Conservation (phyloP, 1,139 yeast species). For the Sugiyamaella neomexicana region DNA sequence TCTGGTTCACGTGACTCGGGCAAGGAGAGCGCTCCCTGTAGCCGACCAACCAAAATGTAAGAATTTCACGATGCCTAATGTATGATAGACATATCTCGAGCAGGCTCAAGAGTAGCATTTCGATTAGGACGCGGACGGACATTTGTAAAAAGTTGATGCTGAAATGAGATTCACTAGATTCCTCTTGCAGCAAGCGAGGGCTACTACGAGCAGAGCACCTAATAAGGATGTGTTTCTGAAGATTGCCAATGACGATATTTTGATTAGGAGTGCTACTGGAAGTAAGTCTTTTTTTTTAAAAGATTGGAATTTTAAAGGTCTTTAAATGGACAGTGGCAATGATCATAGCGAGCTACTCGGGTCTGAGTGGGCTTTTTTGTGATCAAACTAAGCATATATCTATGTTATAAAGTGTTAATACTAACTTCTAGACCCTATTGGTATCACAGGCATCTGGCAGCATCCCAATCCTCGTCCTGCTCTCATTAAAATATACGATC, state of each 20-base stretch:
- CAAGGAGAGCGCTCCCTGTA: not conserved
- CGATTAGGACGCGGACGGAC: constrained; percentile 2
- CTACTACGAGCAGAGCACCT: constrained; percentile 18
- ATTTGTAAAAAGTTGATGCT: constrained; percentile 11
- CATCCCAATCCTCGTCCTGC: constrained; percentile 89
- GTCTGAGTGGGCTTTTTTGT: too few species aligned
- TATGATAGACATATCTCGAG: not conserved
- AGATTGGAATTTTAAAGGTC: too few species aligned
- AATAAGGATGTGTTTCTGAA: constrained; percentile 20
- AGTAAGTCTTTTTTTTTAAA: constrained; percentile 37
- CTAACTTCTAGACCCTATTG: constrained; percentile 53
- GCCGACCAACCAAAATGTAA: constrained; percentile 15
- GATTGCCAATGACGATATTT: constrained; percentile 49
- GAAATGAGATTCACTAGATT: constrained; percentile 45
- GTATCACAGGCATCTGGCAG: constrained; percentile 72
- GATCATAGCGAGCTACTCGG: too few species aligned
- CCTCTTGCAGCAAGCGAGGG: constrained; percentile 46
- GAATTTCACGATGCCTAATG: constrained; percentile 2
- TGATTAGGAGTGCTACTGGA: constrained; percentile 66
- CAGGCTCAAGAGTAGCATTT: not conserved
- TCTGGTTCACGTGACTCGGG: constrained; percentile 11
- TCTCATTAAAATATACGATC: constrained; percentile 64
- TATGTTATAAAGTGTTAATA: not conserved
- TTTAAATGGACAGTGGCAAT: not conserved
- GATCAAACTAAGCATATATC: too few species aligned